Percentiles rank a stretch among this genome's conserved stretches.
phyloP scores from a whole-genome alignment of 1,139 yeast genomes.

The Saccharomyces pastorianus region DNA sequence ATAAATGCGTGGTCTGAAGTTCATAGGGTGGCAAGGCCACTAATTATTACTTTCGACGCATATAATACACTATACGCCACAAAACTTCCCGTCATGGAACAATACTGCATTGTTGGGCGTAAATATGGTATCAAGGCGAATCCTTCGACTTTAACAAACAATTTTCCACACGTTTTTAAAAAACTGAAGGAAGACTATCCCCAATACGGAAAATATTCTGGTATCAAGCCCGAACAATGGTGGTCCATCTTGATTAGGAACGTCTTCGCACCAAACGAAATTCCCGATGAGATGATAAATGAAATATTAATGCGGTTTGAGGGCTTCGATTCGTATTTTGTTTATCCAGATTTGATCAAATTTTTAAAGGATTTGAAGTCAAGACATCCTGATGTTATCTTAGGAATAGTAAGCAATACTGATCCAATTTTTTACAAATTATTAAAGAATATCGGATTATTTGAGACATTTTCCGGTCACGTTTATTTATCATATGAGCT shows the following conservation, averaged over 20 bases:
- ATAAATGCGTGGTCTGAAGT: slow-evolving; percentile 9
- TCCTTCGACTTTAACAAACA: slow-evolving; percentile 26
- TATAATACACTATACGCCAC: slow-evolving; percentile 61
- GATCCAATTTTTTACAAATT: slow-evolving; percentile 44
- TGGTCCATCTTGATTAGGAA: slow-evolving; percentile 47
- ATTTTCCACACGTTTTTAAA: slow-evolving; percentile 31
- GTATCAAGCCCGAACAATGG: slow-evolving; percentile 42
- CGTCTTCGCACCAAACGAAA: slow-evolving; percentile 34
- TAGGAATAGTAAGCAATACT: slow-evolving; percentile 52
- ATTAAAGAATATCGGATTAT: slow-evolving; percentile 38
- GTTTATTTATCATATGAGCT: slow-evolving; percentile 49
- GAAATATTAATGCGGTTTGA: slow-evolving; percentile 43
- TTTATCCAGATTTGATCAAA: slow-evolving; percentile 48
- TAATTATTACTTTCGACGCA: slow-evolving; percentile 55
- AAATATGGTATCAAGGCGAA: slow-evolving; percentile 39
- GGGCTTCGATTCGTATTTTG: slow-evolving; percentile 43
- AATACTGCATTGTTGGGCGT: slow-evolving; percentile 43
- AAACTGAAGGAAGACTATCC: slow-evolving; percentile 38
- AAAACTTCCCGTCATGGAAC: slow-evolving; percentile 43
- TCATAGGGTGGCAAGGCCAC: slow-evolving; percentile 32
- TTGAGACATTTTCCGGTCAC: slow-evolving; percentile 34
- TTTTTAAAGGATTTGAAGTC: slow-evolving; percentile 35
- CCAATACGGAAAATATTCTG: slow-evolving; percentile 47
- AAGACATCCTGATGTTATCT: slow-evolving; percentile 31
- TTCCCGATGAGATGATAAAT: slow-evolving; percentile 29